phyloP scores from a whole-genome alignment of 2,329 filamentous ascomycete genomes.

The Fusarium ramigenum region DNA sequence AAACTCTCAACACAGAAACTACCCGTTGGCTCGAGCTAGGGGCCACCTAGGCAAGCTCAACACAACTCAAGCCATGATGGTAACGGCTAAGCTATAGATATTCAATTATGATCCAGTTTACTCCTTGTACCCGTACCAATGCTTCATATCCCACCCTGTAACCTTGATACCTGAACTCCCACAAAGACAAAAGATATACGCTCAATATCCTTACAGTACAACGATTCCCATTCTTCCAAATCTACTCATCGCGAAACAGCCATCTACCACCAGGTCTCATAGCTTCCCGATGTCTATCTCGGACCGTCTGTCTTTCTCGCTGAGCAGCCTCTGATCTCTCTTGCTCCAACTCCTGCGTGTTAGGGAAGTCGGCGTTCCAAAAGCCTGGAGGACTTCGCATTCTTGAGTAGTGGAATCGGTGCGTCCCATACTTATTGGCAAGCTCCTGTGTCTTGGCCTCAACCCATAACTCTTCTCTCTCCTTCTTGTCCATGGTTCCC shows the following conservation, averaged over 20 bases:
- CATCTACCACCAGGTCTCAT: slow-evolving; percentile 80
- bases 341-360: slow-evolving; percentile 79
- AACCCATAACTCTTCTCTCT: slow-evolving; percentile 74
- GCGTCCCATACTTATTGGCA: slow-evolving; percentile 79
- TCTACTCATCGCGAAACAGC: slow-evolving; percentile 82
- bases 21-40: no score
- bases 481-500: slow-evolving; percentile 64
- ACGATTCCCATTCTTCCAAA: neutral
- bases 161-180: neutral
- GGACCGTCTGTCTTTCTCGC: slow-evolving; percentile 70
- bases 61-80: neutral
- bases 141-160: neutral
- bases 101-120: neutral
- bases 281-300: slow-evolving; percentile 82
- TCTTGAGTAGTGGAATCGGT: slow-evolving; percentile 78
- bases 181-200: neutral
- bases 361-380: slow-evolving; percentile 90
- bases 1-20: neutral
- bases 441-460: slow-evolving; percentile 78
- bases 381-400: slow-evolving; percentile 83
- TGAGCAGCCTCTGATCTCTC: slow-evolving; percentile 73
- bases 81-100: neutral
- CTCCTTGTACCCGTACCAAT: neutral
- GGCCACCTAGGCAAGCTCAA: no score
- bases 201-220: neutral